Conservation (phyloP, 2,329 filamentous ascomycete genomes). For the Microdochium paspali region DNA sequence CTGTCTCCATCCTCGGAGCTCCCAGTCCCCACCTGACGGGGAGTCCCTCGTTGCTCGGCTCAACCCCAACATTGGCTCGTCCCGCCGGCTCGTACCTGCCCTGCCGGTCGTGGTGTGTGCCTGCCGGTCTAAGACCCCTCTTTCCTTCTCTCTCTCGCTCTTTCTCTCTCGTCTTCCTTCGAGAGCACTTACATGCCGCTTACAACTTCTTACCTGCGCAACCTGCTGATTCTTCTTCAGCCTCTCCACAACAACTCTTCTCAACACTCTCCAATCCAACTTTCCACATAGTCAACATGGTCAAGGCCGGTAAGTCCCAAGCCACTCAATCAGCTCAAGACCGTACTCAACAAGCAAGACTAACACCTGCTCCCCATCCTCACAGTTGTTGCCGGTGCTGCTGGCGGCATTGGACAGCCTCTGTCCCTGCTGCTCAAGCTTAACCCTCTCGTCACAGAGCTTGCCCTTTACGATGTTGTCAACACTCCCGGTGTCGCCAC, state of each 20-base stretch:
- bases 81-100: neutral
- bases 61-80: neutral
- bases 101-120: neutral
- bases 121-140: neutral
- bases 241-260: neutral
- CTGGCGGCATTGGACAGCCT: constrained; percentile 97
- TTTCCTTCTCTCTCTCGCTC: neutral
- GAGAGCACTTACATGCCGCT: too few species aligned
- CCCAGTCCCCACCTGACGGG: neutral
- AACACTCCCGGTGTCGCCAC: constrained; percentile 95
- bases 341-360: neutral
- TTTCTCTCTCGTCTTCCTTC: neutral
- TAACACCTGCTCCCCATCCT: neutral
- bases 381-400: constrained; percentile 75
- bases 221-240: neutral
- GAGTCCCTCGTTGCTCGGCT: neutral
- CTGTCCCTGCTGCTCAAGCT: constrained; percentile 94
- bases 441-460: constrained; percentile 78
- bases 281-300: constrained; percentile 26
- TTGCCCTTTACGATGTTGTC: constrained; percentile 98
- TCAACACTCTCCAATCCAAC: neutral
- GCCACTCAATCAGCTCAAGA: too few species aligned
- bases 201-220: neutral
- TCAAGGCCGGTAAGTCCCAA: constrained; percentile 46
- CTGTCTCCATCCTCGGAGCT: neutral